Evolutionary conservation across 2,329 filamentous ascomycete species (phyloP).

Genomic region (Gnomoniopsis sp.): DNA sequence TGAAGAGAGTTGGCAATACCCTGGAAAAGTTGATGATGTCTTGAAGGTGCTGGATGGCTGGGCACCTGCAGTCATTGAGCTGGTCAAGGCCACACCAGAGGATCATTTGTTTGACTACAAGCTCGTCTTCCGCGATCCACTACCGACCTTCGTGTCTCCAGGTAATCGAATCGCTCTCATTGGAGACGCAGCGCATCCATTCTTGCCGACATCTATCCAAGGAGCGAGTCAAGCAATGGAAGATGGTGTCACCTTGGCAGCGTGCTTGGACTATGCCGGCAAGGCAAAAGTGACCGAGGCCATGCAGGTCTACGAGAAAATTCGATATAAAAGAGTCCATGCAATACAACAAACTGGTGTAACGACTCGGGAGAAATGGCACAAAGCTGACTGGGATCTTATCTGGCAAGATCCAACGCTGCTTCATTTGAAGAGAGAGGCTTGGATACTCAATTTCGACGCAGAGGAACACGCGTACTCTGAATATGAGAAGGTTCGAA

Average conservation of each 20-base stretch:
- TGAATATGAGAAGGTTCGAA: neutral
- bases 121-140: slow-evolving; percentile 39
- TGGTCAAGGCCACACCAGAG: slow-evolving; percentile 39
- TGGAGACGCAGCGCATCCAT: slow-evolving; percentile 48
- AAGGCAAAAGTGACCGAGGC: slow-evolving; percentile 34
- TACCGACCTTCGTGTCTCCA: slow-evolving; percentile 39
- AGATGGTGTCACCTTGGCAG: slow-evolving; percentile 44
- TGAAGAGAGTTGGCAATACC: slow-evolving; percentile 42
- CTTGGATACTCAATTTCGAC: slow-evolving; percentile 47
- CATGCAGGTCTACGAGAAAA: slow-evolving; percentile 40
- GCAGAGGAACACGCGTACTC: slow-evolving; percentile 42
- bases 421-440: slow-evolving; percentile 42
- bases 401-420: slow-evolving; percentile 41
- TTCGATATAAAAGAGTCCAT: slow-evolving; percentile 45
- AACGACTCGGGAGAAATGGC: slow-evolving; percentile 46
- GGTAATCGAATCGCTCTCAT: slow-evolving; percentile 39
- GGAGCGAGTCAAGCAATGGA: slow-evolving; percentile 48
- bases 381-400: slow-evolving; percentile 46
- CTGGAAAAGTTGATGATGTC: slow-evolving; percentile 37
- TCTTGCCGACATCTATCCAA: slow-evolving; percentile 44
- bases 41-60: slow-evolving; percentile 40
- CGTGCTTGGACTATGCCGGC: slow-evolving; percentile 35
- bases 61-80: slow-evolving; percentile 42
- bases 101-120: slow-evolving; percentile 35
- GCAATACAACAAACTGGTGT: slow-evolving; percentile 45